phyloP scores from a whole-genome alignment of 352 stramenopile species.

The Phytopythium delawarense region DNA sequence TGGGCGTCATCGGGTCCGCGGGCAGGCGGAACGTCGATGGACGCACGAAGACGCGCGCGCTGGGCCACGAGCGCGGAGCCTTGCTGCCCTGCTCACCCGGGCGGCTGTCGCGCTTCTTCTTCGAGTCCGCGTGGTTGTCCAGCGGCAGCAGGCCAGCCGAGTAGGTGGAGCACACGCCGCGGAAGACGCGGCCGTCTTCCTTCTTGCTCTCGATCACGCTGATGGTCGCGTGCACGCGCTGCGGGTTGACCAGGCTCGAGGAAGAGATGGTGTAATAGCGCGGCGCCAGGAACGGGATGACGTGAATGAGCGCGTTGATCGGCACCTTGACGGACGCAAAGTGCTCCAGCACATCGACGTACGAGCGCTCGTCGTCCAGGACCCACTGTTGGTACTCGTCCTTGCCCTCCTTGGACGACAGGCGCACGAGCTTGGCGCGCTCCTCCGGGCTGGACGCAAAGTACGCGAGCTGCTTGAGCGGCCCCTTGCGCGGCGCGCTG shows the following conservation, averaged over 20 bases:
- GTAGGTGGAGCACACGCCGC: conserved; percentile 94
- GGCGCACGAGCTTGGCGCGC: conserved; percentile 37
- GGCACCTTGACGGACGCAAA: conserved; percentile 64
- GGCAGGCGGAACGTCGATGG: conserved; percentile 96
- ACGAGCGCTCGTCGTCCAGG: conserved; percentile 85
- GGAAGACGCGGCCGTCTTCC: conserved; percentile 76
- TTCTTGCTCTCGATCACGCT: conserved; percentile 87
- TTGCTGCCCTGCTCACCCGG: conserved; percentile 72
- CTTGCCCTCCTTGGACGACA: conserved; percentile 88
- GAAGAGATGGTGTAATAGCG: conserved; percentile 99
- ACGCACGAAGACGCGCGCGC: conserved; percentile 90
- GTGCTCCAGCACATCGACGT: conserved; percentile 88
- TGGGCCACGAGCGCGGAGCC: conserved; percentile 57
- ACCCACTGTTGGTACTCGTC: conserved; percentile 94
- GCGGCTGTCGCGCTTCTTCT: conserved; percentile 69
- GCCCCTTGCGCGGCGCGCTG: conserved; percentile 78
- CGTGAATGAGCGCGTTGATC: conserved; percentile 84
- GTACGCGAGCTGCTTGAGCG: conserved; percentile 79
- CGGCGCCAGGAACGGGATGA: conserved; percentile 92
- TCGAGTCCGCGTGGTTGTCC: conserved; percentile 27
- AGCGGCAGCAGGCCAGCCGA: conserved; percentile 67
- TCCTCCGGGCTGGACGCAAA: conserved; percentile 65
- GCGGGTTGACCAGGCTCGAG: conserved; percentile 89
- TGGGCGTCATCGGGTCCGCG: conserved; percentile 76
- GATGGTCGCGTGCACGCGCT: conserved; percentile 93